These are phyloP conservation scores for Citropsis articulata DNA, from an alignment of 345 rosid genomes.

Conservation along the genomic window DNA sequence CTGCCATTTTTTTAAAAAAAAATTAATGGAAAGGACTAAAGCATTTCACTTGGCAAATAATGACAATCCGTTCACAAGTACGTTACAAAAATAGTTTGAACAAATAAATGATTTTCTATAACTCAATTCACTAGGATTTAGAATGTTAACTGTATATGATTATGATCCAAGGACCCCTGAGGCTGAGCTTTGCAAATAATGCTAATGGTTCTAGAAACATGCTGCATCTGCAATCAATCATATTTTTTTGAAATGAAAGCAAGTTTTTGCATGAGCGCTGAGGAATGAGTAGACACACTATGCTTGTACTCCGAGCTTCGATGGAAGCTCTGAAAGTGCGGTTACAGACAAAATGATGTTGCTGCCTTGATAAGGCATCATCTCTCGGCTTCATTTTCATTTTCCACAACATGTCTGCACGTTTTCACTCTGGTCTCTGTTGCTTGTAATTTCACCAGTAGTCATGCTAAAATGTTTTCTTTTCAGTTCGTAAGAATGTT, in stretches of 20 bases:
- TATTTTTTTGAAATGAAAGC: background rate
- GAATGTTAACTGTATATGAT: background rate
- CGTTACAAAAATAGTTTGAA: too few species aligned
- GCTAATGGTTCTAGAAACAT: background rate
- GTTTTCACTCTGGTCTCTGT: too few species aligned
- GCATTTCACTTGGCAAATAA: background rate
- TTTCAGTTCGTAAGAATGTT: too few species aligned
- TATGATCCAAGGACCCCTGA: background rate
- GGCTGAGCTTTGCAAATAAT: background rate
- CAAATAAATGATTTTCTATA: background rate
- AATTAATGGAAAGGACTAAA: background rate
- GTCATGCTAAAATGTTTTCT: too few species aligned
- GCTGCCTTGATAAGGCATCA: background rate
- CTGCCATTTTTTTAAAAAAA: background rate
- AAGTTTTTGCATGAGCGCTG: background rate
- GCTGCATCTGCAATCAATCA: background rate
- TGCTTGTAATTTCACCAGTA: too few species aligned
- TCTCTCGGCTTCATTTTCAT: background rate
- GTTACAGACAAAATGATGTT: background rate
- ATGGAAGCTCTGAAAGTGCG: background rate
- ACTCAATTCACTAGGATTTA: background rate
- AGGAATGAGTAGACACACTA: too few species aligned
- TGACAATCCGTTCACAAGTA: background rate
- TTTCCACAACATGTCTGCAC: background rate
- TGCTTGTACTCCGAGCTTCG: constrained; percentile 3